phyloP scores from a whole-genome alignment of 768 basidiomycete genomes.

The Cyathus striatus region DNA sequence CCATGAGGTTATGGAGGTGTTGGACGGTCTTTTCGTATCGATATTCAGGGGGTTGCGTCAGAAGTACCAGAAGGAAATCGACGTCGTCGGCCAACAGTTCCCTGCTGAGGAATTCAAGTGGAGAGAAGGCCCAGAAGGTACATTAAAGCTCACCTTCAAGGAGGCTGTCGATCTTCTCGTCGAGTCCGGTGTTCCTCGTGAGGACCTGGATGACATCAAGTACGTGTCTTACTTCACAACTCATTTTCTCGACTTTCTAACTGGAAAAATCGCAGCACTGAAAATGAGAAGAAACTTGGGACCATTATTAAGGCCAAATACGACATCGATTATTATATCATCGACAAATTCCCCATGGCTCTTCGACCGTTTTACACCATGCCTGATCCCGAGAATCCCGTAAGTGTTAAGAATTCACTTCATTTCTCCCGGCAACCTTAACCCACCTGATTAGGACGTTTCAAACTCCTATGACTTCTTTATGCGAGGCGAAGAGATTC shows the following conservation, averaged over 20 bases:
- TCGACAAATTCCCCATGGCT: conserved; percentile 97
- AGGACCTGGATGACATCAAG: conserved; percentile 87
- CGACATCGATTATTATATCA: conserved; percentile 97
- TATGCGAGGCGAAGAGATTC: conserved; percentile 99
- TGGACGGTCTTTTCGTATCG: conserved; percentile 80
- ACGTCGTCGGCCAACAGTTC: conserved; percentile 77
- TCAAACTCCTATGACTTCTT: conserved; percentile 99
- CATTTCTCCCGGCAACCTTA: too few relatives aligned
- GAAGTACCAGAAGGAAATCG: conserved; percentile 78
- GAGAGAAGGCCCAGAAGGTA: conserved; percentile 86
- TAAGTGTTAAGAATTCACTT: too few relatives aligned
- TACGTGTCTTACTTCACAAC: conserved; percentile 14
- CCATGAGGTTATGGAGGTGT: conserved; percentile 91
- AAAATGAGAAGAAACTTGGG: conserved; percentile 93
- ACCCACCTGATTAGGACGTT: too few relatives aligned
- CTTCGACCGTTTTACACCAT: conserved; percentile 99
- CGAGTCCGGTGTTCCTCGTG: conserved; percentile 78
- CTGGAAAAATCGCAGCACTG: conserved; percentile 61
- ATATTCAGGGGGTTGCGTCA: conserved; percentile 84
- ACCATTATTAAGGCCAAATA: conserved; percentile 88
- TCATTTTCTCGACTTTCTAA: background rate
- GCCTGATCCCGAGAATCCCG: conserved; percentile 91
- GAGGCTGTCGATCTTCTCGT: conserved; percentile 86
- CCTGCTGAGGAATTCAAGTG: conserved; percentile 96
- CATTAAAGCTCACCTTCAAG: conserved; percentile 77